phyloP scores from a whole-genome alignment of 176 grass and related monocot genomes.

The Avena atlantica region DNA sequence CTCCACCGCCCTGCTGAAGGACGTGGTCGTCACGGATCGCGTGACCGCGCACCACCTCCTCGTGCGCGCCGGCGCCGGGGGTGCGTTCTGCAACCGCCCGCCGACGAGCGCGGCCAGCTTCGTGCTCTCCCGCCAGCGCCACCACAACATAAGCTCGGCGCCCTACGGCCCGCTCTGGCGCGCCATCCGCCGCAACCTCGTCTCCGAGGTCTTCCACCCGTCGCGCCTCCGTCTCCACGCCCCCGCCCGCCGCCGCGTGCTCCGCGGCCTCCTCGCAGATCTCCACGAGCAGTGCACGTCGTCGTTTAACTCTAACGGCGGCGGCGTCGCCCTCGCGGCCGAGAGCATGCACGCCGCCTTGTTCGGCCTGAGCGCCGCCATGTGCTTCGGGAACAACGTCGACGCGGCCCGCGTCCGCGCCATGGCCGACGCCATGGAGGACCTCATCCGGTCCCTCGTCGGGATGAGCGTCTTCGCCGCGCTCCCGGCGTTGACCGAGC shows the following conservation, averaged over 20 bases:
- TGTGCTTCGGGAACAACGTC: constrained; percentile 35
- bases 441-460: constrained; percentile 36
- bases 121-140: constrained; percentile 2
- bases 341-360: constrained; percentile 18
- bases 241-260: constrained; percentile 5
- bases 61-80: background rate
- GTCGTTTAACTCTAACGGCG: background rate
- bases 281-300: background rate
- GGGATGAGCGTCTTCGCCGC: background rate
- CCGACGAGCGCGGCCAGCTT: constrained; percentile 21
- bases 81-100: constrained; percentile 17
- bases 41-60: constrained; percentile 18
- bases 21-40: constrained; percentile 15
- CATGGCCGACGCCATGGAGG: constrained; percentile 20
- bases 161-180: constrained; percentile 37
- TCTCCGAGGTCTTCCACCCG: constrained; percentile 22
- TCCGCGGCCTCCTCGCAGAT: background rate
- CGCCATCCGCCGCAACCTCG: constrained; percentile 24
- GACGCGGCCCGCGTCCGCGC: background rate
- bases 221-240: background rate
- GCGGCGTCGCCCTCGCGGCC: background rate
- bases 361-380: constrained; percentile 21
- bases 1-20: background rate
- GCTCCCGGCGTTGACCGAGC: background rate
- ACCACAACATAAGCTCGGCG: constrained; percentile 39